phyloP scores from a whole-genome alignment of 2,329 filamentous ascomycete genomes.

The Elsinoe necatrix region DNA sequence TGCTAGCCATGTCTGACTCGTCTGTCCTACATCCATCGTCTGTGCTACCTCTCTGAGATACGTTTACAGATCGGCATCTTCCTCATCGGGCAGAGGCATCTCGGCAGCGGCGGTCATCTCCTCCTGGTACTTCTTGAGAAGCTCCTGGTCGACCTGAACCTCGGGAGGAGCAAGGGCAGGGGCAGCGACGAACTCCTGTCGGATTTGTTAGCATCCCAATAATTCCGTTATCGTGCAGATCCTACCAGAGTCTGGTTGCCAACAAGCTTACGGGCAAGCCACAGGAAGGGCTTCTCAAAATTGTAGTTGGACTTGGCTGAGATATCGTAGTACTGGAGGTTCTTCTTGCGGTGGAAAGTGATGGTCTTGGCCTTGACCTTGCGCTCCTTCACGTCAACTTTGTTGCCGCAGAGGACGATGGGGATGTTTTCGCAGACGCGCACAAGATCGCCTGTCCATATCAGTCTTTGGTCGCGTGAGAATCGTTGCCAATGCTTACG shows the following conservation, averaged over 20 bases:
- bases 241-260: slow-evolving; percentile 79
- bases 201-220: slow-evolving; percentile 23
- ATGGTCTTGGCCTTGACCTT: slow-evolving; percentile 99
- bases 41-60: not conserved
- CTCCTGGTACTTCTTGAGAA: slow-evolving; percentile 72
- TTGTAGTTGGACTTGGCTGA: slow-evolving; percentile 99
- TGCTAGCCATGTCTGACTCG: not conserved
- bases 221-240: not conserved
- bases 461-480: slow-evolving; percentile 7
- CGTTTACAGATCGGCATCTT: slow-evolving; percentile 59
- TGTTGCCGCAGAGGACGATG: slow-evolving; percentile 97
- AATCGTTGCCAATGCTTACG: slow-evolving; percentile 55
- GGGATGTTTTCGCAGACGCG: slow-evolving; percentile 99
- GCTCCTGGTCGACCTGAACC: slow-evolving; percentile 74
- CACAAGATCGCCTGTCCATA: slow-evolving; percentile 73
- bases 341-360: slow-evolving; percentile 99
- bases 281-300: slow-evolving; percentile 99
- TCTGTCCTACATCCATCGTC: not conserved
- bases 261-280: slow-evolving; percentile 96
- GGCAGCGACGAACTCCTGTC: slow-evolving; percentile 89
- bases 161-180: slow-evolving; percentile 91
- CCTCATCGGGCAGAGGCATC: slow-evolving; percentile 89
- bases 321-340: slow-evolving; percentile 99
- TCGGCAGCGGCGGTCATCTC: slow-evolving; percentile 77
- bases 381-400: slow-evolving; percentile 99